Percentiles rank a stretch among this genome's conserved stretches.
Conservation (phyloP, 768 basidiomycete genomes). For the Boletus pseudopeckii region DNA sequence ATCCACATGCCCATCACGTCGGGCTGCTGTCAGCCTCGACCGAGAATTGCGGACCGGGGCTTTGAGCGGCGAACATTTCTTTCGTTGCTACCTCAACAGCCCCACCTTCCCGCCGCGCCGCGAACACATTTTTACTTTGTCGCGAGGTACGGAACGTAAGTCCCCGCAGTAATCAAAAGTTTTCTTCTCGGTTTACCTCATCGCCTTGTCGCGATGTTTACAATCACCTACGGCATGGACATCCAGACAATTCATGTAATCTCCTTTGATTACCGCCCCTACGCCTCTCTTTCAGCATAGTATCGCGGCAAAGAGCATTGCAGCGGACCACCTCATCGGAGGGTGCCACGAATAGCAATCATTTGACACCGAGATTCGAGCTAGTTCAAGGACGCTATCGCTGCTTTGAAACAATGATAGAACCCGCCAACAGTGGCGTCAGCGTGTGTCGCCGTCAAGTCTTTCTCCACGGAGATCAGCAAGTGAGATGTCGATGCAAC, state of each 20-base stretch:
- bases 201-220: constrained; percentile 1
- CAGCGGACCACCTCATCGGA: not conserved
- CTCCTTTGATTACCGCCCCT: constrained; percentile 13
- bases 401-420: not conserved
- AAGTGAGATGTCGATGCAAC: not conserved
- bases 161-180: constrained; percentile 8
- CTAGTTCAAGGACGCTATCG: not conserved
- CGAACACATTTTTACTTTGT: constrained; percentile 13
- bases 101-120: constrained; percentile 20
- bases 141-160: constrained; percentile 25
- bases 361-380: not conserved
- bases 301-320: not conserved
- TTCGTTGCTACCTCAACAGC: constrained; percentile 12
- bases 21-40: not conserved
- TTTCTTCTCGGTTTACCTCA: constrained; percentile 15
- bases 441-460: not conserved
- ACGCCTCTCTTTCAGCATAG: not conserved
- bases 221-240: not conserved
- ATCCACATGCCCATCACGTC: not conserved
- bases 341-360: not conserved
- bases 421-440: not conserved
- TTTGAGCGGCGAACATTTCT: constrained; percentile 24
- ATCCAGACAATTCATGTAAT: constrained; percentile 2
- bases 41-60: constrained; percentile 23
- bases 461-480: not conserved